A percentile compares a stretch with the other conserved stretches of the same genome.
These are phyloP conservation scores for Coprinopsis strossmayeri DNA, from an alignment of 768 basidiomycete genomes.

Conservation along the genomic window DNA sequence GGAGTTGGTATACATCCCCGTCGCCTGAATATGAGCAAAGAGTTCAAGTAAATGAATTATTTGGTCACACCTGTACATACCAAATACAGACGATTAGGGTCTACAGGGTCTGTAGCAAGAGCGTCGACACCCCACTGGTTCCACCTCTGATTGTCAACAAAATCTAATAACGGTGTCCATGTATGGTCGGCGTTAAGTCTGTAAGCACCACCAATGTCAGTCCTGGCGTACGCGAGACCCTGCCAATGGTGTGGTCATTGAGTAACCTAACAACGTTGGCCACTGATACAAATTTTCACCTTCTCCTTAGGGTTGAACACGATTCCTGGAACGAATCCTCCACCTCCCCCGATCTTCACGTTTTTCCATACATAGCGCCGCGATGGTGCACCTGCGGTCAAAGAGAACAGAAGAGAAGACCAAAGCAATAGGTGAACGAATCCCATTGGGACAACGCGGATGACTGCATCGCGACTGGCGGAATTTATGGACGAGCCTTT, in stretches of 20 bases:
- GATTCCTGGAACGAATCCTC: constrained; percentile 50
- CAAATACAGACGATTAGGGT: constrained; percentile 48
- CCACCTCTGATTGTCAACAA: constrained; percentile 41
- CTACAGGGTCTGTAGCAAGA: constrained; percentile 56
- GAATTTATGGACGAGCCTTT: too few relatives aligned
- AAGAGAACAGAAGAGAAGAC: not conserved
- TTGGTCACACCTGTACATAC: constrained; percentile 18
- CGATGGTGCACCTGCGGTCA: constrained; percentile 24
- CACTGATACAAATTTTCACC: too few relatives aligned
- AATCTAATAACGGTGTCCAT: constrained; percentile 61
- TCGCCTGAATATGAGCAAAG: constrained; percentile 28
- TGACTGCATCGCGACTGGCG: too few relatives aligned
- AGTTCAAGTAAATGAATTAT: not conserved
- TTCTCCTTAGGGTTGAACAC: constrained; percentile 56
- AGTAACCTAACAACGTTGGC: too few relatives aligned
- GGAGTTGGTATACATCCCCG: constrained; percentile 57
- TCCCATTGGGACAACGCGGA: too few relatives aligned
- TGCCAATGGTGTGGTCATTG: constrained; percentile 16
- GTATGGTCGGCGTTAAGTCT: constrained; percentile 52
- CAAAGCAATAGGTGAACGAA: not conserved
- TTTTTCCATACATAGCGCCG: constrained; percentile 58
- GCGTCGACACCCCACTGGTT: constrained; percentile 58
- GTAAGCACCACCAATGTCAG: constrained; percentile 64
- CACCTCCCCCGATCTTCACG: constrained; percentile 46
- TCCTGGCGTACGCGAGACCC: constrained; percentile 60